Evolutionary conservation across 345 rosid species (phyloP), one percentile per base, ranked within the genome.

Genomic region (Moringa oleifera): DNA sequence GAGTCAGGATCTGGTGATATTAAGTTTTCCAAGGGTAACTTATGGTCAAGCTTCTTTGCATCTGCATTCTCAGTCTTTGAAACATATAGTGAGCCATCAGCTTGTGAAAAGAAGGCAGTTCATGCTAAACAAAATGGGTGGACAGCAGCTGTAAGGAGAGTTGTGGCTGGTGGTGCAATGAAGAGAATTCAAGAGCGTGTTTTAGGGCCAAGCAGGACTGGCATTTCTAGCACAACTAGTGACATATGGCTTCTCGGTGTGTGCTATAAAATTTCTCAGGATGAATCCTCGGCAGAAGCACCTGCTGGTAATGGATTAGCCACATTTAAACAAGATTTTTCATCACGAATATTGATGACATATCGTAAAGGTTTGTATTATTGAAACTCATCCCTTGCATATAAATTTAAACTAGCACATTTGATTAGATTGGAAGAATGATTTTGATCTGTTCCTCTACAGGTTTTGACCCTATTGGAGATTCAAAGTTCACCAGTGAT

Each of bases 171-270:
- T 72, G 89, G 92, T 55, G 77, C 99, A 63, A 94, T 93, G 84
- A 86, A 85, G 85, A 81, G 95, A 73, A 66, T 90, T 66, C 99
- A 90, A 4, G 99, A 94, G 36, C 82, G 89, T 53, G 88, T 90
- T 56, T 71, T 94, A 46, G 97, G 99, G 16, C 79, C 84, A 0
- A 69, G 74, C 65, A 86, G 79, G 67, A 83, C 77, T 69, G 96
- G 96, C 47, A 67, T 90, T 59, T 70, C 86, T 12, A 85, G 69
- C 71, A 67, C 76, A 41, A 79, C 86, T 23, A 81, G 84, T 51
- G 97, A 88, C 41, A 76, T 94, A 46, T 90, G 99, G 97, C 88
- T 94, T 67, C 77, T 94, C 33, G 99, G 97, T 25, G 70, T 77
- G 12, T 79, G 84, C 69, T 83, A 94, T 76, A 81, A 77, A 73